A percentile compares a stretch with the other conserved stretches of the same genome.
phyloP scores from a whole-genome alignment of 176 grass and related monocot genomes.

The Tillandsia leiboldiana region DNA sequence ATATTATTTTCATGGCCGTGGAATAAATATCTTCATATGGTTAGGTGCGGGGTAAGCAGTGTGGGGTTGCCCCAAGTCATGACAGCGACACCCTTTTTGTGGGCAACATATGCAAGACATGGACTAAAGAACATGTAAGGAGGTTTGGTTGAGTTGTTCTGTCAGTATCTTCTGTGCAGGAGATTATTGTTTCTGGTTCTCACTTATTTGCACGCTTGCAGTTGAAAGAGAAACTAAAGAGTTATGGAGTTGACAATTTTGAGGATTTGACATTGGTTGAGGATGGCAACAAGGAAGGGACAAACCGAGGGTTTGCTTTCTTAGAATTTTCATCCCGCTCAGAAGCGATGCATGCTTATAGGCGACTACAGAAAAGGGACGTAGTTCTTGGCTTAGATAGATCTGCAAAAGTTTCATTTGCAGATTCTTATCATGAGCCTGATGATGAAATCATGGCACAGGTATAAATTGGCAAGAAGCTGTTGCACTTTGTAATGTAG shows the following conservation, averaged over 20 bases:
- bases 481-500: background rate
- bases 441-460: conserved; percentile 93
- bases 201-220: conserved; percentile 31
- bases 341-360: conserved; percentile 88
- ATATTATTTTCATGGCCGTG: background rate
- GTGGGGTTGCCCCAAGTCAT: conserved; percentile 84
- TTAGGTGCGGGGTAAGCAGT: conserved; percentile 78
- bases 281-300: conserved; percentile 70
- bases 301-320: conserved; percentile 91
- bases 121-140: conserved; percentile 84
- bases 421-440: conserved; percentile 70
- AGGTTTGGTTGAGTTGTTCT: conserved; percentile 3
- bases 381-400: conserved; percentile 76
- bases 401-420: conserved; percentile 89
- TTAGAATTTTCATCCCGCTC: conserved; percentile 85
- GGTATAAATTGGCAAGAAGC: conserved; percentile 25
- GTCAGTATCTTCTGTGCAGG: conserved; percentile 2
- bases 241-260: conserved; percentile 70
- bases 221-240: conserved; percentile 88
- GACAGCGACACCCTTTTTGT: conserved; percentile 94
- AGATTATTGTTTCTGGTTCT: conserved; percentile 18
- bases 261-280: conserved; percentile 66
- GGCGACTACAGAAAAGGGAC: conserved; percentile 70
- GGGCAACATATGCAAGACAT: conserved; percentile 94
- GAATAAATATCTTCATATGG: conserved; percentile 17